Evolutionary conservation across 352 stramenopile genomes (phyloP).

Genomic region (Phytophthora tentaculata): DNA sequence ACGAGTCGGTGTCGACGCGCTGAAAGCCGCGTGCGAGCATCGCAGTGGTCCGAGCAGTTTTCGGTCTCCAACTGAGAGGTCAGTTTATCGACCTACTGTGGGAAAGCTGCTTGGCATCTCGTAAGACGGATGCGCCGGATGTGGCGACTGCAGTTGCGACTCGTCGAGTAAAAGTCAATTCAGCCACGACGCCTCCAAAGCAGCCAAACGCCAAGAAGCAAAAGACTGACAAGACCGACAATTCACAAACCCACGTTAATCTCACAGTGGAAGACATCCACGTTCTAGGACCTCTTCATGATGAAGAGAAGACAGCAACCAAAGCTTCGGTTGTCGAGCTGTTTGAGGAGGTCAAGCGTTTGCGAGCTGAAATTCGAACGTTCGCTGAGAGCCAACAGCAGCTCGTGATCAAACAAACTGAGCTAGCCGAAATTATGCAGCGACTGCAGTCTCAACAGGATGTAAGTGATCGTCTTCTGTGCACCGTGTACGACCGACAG

Average conservation of each 20-base stretch:
- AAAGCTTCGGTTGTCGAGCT: background rate
- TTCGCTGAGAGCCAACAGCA: constrained; percentile 7
- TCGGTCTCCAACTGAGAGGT: constrained; percentile 15
- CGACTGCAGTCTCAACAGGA: constrained; percentile 8
- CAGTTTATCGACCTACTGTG: constrained; percentile 16
- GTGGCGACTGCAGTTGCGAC: background rate
- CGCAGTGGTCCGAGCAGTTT: background rate
- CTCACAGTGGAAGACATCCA: background rate
- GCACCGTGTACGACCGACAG: constrained; percentile 10
- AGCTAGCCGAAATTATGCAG: constrained; percentile 2
- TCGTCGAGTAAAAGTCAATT: background rate
- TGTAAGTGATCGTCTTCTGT: constrained; percentile 13
- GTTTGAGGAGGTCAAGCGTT: constrained; percentile 1
- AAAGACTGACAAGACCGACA: constrained; percentile 9
- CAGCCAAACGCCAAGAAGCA: constrained; percentile 2
- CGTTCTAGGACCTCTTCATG: background rate
- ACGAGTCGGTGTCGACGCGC: constrained; percentile 1
- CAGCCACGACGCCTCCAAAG: background rate
- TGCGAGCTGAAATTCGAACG: constrained; percentile 1
- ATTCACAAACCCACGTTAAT: background rate
- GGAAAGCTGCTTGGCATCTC: constrained; percentile 7
- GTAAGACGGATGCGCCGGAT: background rate
- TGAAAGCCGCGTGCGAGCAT: constrained; percentile 9
- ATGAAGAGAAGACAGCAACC: background rate
- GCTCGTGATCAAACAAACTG: background rate